Evolutionary conservation across 2,329 filamentous ascomycete species (phyloP).

Genomic region (Knufia petricola): DNA sequence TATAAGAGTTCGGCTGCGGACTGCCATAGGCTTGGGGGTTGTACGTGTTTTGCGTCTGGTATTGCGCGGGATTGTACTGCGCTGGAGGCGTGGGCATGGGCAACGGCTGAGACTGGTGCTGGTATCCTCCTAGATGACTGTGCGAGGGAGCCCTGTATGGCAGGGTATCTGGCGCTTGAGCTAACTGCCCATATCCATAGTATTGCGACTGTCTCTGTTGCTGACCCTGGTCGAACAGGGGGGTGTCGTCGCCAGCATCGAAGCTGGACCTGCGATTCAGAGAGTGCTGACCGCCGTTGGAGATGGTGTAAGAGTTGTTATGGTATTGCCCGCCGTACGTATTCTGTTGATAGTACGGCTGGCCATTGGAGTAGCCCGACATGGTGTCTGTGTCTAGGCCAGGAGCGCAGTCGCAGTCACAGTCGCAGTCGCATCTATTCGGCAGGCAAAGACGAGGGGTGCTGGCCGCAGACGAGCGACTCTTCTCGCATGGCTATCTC

Average conservation of each 20-base stretch:
- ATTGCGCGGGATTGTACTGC: slow-evolving; percentile 60
- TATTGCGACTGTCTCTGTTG: slow-evolving; percentile 15
- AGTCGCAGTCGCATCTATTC: too few species aligned
- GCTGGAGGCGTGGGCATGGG: slow-evolving; percentile 30
- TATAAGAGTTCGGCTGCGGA: slow-evolving; percentile 11
- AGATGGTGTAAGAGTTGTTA: slow-evolving; percentile 35
- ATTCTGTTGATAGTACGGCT: slow-evolving; percentile 36
- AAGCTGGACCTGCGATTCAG: slow-evolving; percentile 58
- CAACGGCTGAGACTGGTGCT: slow-evolving; percentile 37
- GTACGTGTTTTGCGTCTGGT: slow-evolving; percentile 43
- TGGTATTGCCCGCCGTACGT: slow-evolving; percentile 26
- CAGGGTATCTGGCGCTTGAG: slow-evolving; percentile 25
- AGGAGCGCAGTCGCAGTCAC: neutral
- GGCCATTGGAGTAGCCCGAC: slow-evolving; percentile 48
- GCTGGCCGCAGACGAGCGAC: slow-evolving; percentile 7
- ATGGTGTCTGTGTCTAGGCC: slow-evolving; percentile 28
- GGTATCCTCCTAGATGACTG: slow-evolving; percentile 37
- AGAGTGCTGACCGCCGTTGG: slow-evolving; percentile 26
- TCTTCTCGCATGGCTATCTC: slow-evolving; percentile 8
- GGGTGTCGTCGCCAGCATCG: slow-evolving; percentile 63
- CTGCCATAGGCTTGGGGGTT: slow-evolving; percentile 57
- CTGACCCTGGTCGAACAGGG: slow-evolving; percentile 36
- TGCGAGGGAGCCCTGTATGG: slow-evolving; percentile 35
- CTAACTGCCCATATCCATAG: neutral
- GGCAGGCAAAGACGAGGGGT: neutral